phyloP scores from a whole-genome alignment of 2,329 filamentous ascomycete genomes.

The Ophiostoma sp. region DNA sequence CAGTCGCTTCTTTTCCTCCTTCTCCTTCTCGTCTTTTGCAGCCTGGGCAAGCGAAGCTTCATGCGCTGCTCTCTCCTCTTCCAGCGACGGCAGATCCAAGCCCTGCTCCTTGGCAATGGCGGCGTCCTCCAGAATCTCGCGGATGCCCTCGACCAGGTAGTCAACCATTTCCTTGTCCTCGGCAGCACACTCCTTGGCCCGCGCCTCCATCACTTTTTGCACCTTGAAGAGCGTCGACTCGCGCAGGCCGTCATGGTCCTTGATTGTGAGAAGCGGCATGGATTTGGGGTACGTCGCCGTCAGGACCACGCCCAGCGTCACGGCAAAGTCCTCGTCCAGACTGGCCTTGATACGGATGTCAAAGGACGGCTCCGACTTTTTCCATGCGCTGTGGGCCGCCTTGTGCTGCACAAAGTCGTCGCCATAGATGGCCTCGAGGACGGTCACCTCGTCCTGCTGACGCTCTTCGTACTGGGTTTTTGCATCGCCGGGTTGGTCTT shows the following conservation, averaged over 20 bases:
- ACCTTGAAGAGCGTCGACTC: slow-evolving; percentile 72
- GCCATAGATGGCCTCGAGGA: slow-evolving; percentile 81
- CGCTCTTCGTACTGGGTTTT: slow-evolving; percentile 75
- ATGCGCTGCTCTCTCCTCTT: slow-evolving; percentile 83
- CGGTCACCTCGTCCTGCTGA: slow-evolving; percentile 85
- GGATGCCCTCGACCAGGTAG: slow-evolving; percentile 66
- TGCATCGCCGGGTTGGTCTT: slow-evolving; percentile 37
- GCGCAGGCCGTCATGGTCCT: slow-evolving; percentile 63
- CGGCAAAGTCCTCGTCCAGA: slow-evolving; percentile 68
- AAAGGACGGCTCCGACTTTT: slow-evolving; percentile 83
- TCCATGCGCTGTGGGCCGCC: slow-evolving; percentile 75
- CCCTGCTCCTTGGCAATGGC: slow-evolving; percentile 73
- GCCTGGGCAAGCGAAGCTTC: slow-evolving; percentile 61
- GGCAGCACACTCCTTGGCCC: slow-evolving; percentile 55
- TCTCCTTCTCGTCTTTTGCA: slow-evolving; percentile 57
- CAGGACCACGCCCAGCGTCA: slow-evolving; percentile 75
- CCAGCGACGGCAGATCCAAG: slow-evolving; percentile 76
- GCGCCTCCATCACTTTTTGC: slow-evolving; percentile 60
- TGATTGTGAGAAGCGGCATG: slow-evolving; percentile 68
- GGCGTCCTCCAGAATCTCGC: slow-evolving; percentile 82
- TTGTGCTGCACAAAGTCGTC: slow-evolving; percentile 81
- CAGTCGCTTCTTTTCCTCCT: slow-evolving; percentile 53
- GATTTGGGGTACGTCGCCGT: slow-evolving; percentile 92
- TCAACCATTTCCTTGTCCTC: slow-evolving; percentile 62
- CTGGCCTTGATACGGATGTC: slow-evolving; percentile 75